Percentiles rank a stretch among this genome's conserved stretches.
Conservation (phyloP, 306 rosid species). For the Pachyrhizus erosus region DNA sequence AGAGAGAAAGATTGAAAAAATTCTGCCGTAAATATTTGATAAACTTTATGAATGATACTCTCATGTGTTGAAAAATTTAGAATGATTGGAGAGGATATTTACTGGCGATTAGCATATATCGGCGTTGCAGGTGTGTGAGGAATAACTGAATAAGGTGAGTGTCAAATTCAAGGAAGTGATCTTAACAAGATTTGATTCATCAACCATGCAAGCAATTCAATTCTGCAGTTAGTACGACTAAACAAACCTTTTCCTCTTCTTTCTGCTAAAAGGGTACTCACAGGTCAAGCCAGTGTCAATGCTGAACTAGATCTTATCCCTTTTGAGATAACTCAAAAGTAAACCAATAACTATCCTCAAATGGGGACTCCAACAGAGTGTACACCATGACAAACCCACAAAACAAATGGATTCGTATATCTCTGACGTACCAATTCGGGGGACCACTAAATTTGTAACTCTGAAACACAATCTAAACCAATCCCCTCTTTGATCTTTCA, state of each 20-base stretch:
- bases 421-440: constrained; percentile 44
- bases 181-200: constrained; percentile 25
- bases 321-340: constrained; percentile 30
- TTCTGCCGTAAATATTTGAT: too few relatives aligned
- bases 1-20: too few relatives aligned
- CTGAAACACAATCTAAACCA: constrained; percentile 48
- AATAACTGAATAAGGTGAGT: not conserved
- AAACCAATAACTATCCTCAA: not conserved
- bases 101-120: too few relatives aligned
- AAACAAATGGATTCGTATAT: constrained; percentile 33
- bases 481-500: not conserved
- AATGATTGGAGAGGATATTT: too few relatives aligned
- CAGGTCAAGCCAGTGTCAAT: not conserved
- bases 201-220: not conserved
- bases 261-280: constrained; percentile 15
- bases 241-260: not conserved
- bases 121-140: not conserved
- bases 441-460: constrained; percentile 56
- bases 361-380: constrained; percentile 7
- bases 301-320: constrained; percentile 38
- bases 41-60: too few relatives aligned
- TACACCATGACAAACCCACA: constrained; percentile 29
- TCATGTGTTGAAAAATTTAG: too few relatives aligned
- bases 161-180: not conserved
- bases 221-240: constrained; percentile 28